Evolutionary conservation across 2,329 filamentous ascomycete genomes (phyloP), one percentile per base, ranked within the genome.

Genomic region (Beauveria australis): DNA sequence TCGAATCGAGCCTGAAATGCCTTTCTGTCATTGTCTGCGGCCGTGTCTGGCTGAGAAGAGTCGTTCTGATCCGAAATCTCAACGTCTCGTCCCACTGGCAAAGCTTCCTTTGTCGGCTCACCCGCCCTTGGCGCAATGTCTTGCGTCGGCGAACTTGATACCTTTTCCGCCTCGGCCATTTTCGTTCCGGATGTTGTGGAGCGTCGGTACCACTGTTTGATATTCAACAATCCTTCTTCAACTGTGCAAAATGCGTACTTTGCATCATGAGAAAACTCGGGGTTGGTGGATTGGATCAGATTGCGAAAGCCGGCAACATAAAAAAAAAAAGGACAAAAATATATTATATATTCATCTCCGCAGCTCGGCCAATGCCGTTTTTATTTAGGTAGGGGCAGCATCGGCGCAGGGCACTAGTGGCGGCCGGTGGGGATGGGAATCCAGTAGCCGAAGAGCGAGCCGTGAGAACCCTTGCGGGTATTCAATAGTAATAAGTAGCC

Each of bases 401-500:
- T 33, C 26, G 26, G 26, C 22, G 33, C 33, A 53, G n/a, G 28
- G 12, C 48, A 46, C 26, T 55, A 55, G 53, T 26, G 53, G 24
- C 26, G 53, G n/a, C 24, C 9, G 43, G 53, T 37, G 41, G 53
- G 28, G 53, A 46, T 26, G 28, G 28, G n/a, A 37, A 14, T 47
- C 43, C 28, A 56, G 53, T 48, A 56, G 53, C 53, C 53, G 53
- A 56, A 56, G 53, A 19, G 53, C 53, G 53, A 56, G 53, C 43
- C 24, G 19, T 56, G 53, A 56, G 53, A 40, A 56, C 53, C 53
- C 33, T 24, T 46, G 43, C 28, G 53, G 53, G n/a, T 44, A 47
- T 16, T 56, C 14, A 18, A 40, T 24, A 33, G 47, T 28, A 18
- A 30, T 22, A 44, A 56, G 43, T 56, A 56, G 53, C 12, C 53